Evolutionary conservation across 257 asterid genomes (phyloP), one percentile per base, ranked within the genome.

Genomic region (Solanum virginianum): DNA sequence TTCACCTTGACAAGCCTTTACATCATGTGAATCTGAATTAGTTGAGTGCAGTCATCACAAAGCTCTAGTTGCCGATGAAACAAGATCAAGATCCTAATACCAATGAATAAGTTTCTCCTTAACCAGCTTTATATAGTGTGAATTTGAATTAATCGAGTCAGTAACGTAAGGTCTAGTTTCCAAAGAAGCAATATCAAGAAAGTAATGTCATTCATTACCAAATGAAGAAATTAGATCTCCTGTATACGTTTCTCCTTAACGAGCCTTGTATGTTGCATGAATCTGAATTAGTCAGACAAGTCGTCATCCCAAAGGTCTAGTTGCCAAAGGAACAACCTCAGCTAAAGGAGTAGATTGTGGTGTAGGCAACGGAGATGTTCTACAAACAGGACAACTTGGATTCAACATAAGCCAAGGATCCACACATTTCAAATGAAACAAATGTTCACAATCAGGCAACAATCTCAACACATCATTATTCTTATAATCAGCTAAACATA

Each of bases 371-470:
- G 99, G 98, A 39, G 99, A 94, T 0, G 96, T 96, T 69, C 99
- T 91, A 89, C 99, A 96, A 4, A 96, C 91, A 0, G 99, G 99
- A 62, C 99, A 96, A 10, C 98, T 94, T 0, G 99, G 98, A 88
- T 96, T 95, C 85, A 85, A 89, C 85, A 97, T 89, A 87, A 96
- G 90, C 98, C 99, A 96, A 13, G 95, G 96, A 80, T 96, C 98
- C 68, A 96, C 95, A 80, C 98, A 96, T 84, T 87, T 93, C 17
- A 93, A 82, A 84, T 96, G 99, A 87, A 94, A 96, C 18, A 93
- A 86, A 83, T 96, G 99, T 54, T 94, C 92, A 84, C 99, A 96
- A 43, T 94, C 97, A 7, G 98, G 98, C 89, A 96, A 82, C 26
- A 83, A 75, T 86, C 98, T 87, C 9, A 94, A 87, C 89, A 83